A percentile compares a stretch with the other conserved stretches of the same genome.
Conservation (phyloP, 306 rosid species). For the Clitoria ternatea region DNA sequence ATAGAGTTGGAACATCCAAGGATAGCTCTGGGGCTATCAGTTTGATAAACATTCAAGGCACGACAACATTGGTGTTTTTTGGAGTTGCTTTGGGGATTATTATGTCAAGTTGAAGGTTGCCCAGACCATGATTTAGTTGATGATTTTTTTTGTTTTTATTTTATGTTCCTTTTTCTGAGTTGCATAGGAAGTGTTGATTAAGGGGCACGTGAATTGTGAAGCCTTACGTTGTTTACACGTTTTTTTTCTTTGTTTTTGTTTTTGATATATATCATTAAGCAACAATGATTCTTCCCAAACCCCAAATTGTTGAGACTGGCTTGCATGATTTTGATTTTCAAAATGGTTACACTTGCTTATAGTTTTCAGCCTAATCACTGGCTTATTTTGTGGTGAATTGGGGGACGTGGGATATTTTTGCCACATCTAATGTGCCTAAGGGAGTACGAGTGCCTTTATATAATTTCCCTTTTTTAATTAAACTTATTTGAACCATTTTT, state of each 20-base stretch:
- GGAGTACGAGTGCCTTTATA: too few species aligned
- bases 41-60: conserved; percentile 5
- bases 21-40: neutral
- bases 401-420: too few species aligned
- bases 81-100: conserved; percentile 7
- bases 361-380: too few species aligned
- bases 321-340: too few species aligned
- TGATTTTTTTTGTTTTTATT: neutral
- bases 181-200: neutral
- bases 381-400: too few species aligned
- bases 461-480: too few species aligned
- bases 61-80: conserved; percentile 11
- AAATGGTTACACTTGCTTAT: too few species aligned
- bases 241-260: neutral
- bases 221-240: neutral
- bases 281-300: neutral
- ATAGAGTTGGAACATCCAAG: neutral
- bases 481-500: too few species aligned
- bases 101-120: neutral
- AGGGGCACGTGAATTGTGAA: neutral
- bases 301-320: too few species aligned
- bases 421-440: too few species aligned
- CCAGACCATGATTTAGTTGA: neutral
- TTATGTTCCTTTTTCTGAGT: neutral
- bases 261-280: neutral